These are phyloP conservation scores for Polytolypa hystricis DNA, from an alignment of 2,329 filamentous ascomycete genomes.

Conservation along the genomic window DNA sequence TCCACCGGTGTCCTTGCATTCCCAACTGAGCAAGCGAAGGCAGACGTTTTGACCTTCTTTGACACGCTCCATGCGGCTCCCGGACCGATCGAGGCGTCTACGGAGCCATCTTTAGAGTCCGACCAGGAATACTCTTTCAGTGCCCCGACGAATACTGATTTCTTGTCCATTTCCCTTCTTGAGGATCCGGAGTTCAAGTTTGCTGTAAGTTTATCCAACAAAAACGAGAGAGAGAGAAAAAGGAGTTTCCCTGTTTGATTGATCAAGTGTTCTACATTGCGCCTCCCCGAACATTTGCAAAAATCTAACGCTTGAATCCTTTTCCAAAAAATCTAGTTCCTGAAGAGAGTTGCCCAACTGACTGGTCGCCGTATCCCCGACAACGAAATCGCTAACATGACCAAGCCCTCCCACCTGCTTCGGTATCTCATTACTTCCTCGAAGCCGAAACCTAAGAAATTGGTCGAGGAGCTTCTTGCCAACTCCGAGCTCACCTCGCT, in stretches of 20 bases:
- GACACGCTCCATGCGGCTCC: slow-evolving; percentile 16
- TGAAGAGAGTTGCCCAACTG: slow-evolving; percentile 70
- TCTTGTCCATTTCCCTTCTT: slow-evolving; percentile 51
- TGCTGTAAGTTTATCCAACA: slow-evolving; percentile 46
- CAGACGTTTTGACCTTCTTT: slow-evolving; percentile 25
- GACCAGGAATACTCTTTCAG: slow-evolving; percentile 2
- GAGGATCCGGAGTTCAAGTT: slow-evolving; percentile 55
- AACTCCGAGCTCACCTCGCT: slow-evolving; percentile 40
- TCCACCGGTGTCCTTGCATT: slow-evolving; percentile 19
- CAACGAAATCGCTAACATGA: slow-evolving; percentile 47
- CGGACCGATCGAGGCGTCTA: slow-evolving; percentile 1
- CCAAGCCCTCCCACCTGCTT: slow-evolving; percentile 46
- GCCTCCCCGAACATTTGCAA: neutral
- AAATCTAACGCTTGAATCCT: neutral
- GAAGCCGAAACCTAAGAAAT: slow-evolving; percentile 38
- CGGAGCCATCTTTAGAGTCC: slow-evolving; percentile 6
- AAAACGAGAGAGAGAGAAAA: no score
- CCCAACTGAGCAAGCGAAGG: slow-evolving; percentile 20
- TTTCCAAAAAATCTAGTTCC: slow-evolving; percentile 54
- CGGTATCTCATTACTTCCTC: slow-evolving; percentile 33
- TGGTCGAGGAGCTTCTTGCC: slow-evolving; percentile 48
- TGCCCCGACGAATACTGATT: slow-evolving; percentile 36
- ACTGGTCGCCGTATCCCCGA: slow-evolving; percentile 70
- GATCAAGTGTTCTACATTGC: no score
- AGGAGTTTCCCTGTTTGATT: no score